phyloP scores from a whole-genome alignment of 2,329 filamentous ascomycete species.

The Myriosclerotinia duriaeana region DNA sequence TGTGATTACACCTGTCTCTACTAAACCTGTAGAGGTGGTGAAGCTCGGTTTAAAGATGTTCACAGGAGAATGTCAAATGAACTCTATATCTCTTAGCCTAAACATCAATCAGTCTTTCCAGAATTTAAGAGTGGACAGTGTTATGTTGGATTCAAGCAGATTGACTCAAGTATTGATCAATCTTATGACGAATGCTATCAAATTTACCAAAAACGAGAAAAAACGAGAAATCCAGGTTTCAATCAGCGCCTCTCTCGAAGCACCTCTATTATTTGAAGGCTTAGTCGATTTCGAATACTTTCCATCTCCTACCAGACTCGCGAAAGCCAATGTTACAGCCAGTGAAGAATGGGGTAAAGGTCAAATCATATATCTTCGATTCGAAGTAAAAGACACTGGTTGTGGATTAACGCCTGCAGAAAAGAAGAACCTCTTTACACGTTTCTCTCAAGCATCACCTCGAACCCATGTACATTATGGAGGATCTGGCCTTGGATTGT shows the following conservation, averaged over 20 bases:
- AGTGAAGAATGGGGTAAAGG: conserved; percentile 40
- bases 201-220: conserved; percentile 69
- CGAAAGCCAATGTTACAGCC: conserved; percentile 29
- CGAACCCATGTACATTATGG: conserved; percentile 77
- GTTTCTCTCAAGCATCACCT: conserved; percentile 75
- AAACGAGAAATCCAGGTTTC: conserved; percentile 54
- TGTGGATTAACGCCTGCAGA: conserved; percentile 69
- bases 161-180: conserved; percentile 80
- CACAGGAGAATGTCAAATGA: conserved; percentile 68
- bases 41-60: conserved; percentile 73
- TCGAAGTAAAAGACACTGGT: conserved; percentile 75
- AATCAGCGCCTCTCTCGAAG: conserved; percentile 27
- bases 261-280: conserved; percentile 45
- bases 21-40: conserved; percentile 66
- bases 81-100: conserved; percentile 66
- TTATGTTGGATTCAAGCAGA: conserved; percentile 69
- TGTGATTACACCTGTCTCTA: conserved; percentile 66
- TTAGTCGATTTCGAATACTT: conserved; percentile 28
- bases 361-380: conserved; percentile 64
- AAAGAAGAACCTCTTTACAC: conserved; percentile 71
- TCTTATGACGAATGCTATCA: conserved; percentile 76
- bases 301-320: conserved; percentile 34
- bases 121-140: conserved; percentile 60
- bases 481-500: conserved; percentile 74
- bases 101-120: conserved; percentile 61